These are phyloP conservation scores for Xenoacremonium recifei DNA, from an alignment of 2,329 filamentous ascomycete genomes.

Conservation along the genomic window DNA sequence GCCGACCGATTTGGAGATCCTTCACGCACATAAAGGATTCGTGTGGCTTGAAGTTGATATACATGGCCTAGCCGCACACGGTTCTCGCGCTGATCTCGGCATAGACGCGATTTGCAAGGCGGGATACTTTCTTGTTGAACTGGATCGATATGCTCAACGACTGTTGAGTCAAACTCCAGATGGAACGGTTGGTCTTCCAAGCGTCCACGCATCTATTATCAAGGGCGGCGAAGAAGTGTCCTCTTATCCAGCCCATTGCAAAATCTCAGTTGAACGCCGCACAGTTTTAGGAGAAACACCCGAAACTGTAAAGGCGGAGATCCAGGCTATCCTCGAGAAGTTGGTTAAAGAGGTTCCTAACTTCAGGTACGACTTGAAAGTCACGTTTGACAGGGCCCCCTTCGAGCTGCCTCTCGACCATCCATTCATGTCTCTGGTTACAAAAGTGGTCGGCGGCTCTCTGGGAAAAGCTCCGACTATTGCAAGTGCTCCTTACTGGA, in stretches of 20 bases:
- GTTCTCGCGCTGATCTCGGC: conserved; percentile 42
- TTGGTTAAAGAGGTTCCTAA: conserved; percentile 30
- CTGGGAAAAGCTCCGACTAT: conserved; percentile 27
- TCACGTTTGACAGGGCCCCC: conserved; percentile 41
- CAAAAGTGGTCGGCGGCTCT: conserved; percentile 23
- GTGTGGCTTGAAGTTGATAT: conserved; percentile 43
- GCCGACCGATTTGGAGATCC: conserved; percentile 42
- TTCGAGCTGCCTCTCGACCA: conserved; percentile 40
- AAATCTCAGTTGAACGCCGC: conserved; percentile 46
- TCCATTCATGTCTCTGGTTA: conserved; percentile 36
- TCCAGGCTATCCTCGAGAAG: conserved; percentile 34
- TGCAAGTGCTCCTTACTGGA: conserved; percentile 42
- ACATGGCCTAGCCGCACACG: conserved; percentile 41
- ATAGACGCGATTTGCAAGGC: conserved; percentile 49
- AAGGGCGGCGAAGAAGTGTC: conserved; percentile 51
- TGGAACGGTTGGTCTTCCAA: conserved; percentile 34
- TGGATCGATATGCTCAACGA: conserved; percentile 40
- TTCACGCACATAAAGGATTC: conserved; percentile 51
- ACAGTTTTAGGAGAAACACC: conserved; percentile 44
- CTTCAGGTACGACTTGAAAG: conserved; percentile 40
- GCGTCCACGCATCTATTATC: conserved; percentile 47
- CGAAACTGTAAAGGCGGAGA: conserved; percentile 34
- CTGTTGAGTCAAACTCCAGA: conserved; percentile 31
- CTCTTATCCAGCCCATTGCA: conserved; percentile 50
- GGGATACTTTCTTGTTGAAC: conserved; percentile 44